These are phyloP conservation scores for Penicillium olsonii DNA, from an alignment of 2,329 filamentous ascomycete species.

Conservation along the genomic window DNA sequence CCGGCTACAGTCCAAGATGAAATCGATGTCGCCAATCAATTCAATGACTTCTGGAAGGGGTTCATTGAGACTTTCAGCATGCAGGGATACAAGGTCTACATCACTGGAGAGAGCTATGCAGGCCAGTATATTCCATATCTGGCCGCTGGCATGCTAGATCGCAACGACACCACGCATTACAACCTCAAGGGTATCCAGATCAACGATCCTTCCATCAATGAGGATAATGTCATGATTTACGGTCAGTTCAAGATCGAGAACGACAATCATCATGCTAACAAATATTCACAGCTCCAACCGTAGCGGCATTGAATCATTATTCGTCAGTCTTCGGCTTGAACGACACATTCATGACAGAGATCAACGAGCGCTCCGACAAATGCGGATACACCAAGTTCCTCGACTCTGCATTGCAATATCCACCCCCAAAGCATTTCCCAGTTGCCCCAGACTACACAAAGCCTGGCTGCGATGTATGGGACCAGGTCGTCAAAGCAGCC, in stretches of 20 bases:
- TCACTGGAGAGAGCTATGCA: conserved; percentile 72
- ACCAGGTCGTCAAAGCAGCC: conserved; percentile 57
- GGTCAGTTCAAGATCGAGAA: conserved; percentile 30
- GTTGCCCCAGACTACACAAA: conserved; percentile 45
- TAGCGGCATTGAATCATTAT: conserved; percentile 45
- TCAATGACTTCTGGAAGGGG: conserved; percentile 75
- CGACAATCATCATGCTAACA: conserved; percentile 4
- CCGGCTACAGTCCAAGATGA: conserved; percentile 65
- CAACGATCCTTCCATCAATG: conserved; percentile 68
- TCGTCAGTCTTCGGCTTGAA: conserved; percentile 46
- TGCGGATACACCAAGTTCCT: conserved; percentile 50
- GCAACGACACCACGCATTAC: conserved; percentile 66
- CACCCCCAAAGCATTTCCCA: conserved; percentile 63
- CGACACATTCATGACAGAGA: conserved; percentile 38
- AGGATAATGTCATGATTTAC: conserved; percentile 53
- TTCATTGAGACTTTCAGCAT: conserved; percentile 71
- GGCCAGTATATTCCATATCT: conserved; percentile 72
- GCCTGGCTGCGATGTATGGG: conserved; percentile 59
- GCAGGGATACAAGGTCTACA: conserved; percentile 68
- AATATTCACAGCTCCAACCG: conserved; percentile 32
- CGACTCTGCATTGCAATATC: conserved; percentile 60
- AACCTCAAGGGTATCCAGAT: conserved; percentile 69
- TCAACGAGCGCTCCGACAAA: conserved; percentile 41
- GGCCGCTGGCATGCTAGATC: conserved; percentile 69
- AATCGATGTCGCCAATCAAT: conserved; percentile 68